Evolutionary conservation across 2,329 filamentous ascomycete species (phyloP).

Genomic region (Monosporascus sp.): DNA sequence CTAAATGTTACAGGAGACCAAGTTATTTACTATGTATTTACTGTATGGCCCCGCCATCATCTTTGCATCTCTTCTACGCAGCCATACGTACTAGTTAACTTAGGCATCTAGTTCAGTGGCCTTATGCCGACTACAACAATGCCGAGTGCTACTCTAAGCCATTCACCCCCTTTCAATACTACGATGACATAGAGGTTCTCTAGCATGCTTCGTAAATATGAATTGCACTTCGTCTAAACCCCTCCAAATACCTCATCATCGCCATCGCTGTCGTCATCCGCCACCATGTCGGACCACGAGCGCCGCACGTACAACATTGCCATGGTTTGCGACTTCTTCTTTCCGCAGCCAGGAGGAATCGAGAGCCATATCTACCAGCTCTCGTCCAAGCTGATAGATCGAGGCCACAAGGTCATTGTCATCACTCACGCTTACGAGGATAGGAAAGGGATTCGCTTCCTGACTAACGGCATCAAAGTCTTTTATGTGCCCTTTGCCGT

Average conservation of each 20-base stretch:
- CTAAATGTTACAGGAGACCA: too few relatives aligned
- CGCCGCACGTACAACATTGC: constrained; percentile 62
- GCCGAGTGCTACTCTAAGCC: background rate
- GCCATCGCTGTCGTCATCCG: constrained; percentile 1
- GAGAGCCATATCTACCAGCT: constrained; percentile 99
- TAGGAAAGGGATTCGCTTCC: constrained; percentile 85
- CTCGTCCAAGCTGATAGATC: constrained; percentile 91
- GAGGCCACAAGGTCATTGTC: constrained; percentile 95
- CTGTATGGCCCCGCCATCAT: too few relatives aligned
- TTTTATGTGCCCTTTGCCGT: constrained; percentile 96
- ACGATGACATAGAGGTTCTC: background rate
- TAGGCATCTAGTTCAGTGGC: background rate
- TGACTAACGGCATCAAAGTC: constrained; percentile 96
- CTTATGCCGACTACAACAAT: background rate
- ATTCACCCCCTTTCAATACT: background rate
- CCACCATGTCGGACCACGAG: background rate
- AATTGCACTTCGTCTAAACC: constrained; percentile 6
- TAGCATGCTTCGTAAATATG: constrained; percentile 13
- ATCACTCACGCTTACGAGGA: constrained; percentile 94
- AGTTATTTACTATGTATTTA: too few relatives aligned
- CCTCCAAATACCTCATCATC: background rate
- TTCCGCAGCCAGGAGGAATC: constrained; percentile 90
- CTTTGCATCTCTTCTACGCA: too few relatives aligned
- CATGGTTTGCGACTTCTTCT: constrained; percentile 99
- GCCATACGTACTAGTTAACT: background rate